Percentiles rank a stretch among this genome's conserved stretches.
phyloP scores from a whole-genome alignment of 1,284 basidiomycete genomes.

The Rhodotorula mucilaginosa region DNA sequence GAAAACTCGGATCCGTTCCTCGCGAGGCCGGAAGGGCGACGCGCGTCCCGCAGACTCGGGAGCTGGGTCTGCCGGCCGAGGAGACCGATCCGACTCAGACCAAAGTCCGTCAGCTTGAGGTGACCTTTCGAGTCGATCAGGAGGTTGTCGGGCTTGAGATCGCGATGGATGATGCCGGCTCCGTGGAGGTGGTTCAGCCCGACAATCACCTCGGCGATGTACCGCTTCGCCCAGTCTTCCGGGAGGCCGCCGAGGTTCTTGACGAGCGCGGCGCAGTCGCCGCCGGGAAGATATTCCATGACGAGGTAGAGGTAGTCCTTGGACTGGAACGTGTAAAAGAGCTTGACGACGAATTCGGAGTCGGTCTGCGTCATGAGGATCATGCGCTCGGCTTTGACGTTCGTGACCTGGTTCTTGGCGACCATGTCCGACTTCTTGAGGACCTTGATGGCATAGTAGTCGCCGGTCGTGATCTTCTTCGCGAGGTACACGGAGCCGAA shows the following conservation, averaged over 20 bases:
- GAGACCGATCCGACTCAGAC: slow-evolving; percentile 92
- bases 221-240: slow-evolving; percentile 95
- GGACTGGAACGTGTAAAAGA: slow-evolving; percentile 54
- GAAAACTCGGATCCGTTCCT: slow-evolving; percentile 31
- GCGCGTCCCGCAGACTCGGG: slow-evolving; percentile 67
- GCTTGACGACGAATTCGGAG: slow-evolving; percentile 74
- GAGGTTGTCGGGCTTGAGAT: slow-evolving; percentile 96
- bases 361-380: slow-evolving; percentile 99
- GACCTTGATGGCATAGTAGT: slow-evolving; percentile 99
- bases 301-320: slow-evolving; percentile 53
- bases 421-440: slow-evolving; percentile 99
- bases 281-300: slow-evolving; percentile 69
- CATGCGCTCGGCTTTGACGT: slow-evolving; percentile 98
- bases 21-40: slow-evolving; percentile 16
- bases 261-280: slow-evolving; percentile 94
- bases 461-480: slow-evolving; percentile 95
- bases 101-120: slow-evolving; percentile 96
- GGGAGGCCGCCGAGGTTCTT: slow-evolving; percentile 90
- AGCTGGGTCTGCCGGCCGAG: slow-evolving; percentile 82
- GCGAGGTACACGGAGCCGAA: slow-evolving; percentile 98
- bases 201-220: slow-evolving; percentile 91
- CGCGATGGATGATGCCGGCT: slow-evolving; percentile 95
- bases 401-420: slow-evolving; percentile 99
- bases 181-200: slow-evolving; percentile 94
- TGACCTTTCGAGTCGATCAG: slow-evolving; percentile 95